A percentile compares a stretch with the other conserved stretches of the same genome.
Conservation (phyloP, 106 monocot genomes). For the Dendrobium chrysotoxum region DNA sequence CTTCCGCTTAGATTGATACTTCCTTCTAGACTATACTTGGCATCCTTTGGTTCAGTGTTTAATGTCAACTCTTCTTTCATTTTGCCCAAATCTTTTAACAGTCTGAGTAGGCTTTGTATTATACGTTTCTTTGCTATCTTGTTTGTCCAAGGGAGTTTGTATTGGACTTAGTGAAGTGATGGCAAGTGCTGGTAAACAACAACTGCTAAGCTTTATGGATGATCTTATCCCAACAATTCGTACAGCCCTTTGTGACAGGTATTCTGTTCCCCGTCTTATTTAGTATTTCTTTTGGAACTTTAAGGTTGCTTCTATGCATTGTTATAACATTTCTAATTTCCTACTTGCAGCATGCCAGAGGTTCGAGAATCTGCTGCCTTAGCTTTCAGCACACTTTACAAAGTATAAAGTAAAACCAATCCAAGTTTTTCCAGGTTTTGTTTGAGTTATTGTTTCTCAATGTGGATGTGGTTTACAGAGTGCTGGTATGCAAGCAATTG, state of each 20-base stretch:
- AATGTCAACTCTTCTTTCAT: background rate
- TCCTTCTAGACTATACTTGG: background rate
- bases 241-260: constrained; percentile 98
- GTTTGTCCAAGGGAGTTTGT: constrained; percentile 67
- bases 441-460: background rate
- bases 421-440: background rate
- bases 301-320: background rate
- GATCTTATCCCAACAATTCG: constrained; percentile 94
- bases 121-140: background rate
- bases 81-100: background rate
- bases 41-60: background rate
- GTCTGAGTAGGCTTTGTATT: background rate
- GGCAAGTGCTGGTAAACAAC: constrained; percentile 93
- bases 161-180: constrained; percentile 98
- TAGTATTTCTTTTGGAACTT: background rate
- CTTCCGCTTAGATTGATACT: too few species aligned
- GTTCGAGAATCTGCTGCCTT: constrained; percentile 95
- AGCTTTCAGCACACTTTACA: constrained; percentile 99
- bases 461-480: constrained; percentile 32
- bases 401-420: constrained; percentile 41
- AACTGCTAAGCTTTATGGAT: constrained; percentile 86
- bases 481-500: constrained; percentile 99
- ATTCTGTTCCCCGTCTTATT: constrained; percentile 13
- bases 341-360: constrained; percentile 51
- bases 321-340: background rate